Conservation (phyloP, 345 rosid genomes). For the Salix koriyanagi region DNA sequence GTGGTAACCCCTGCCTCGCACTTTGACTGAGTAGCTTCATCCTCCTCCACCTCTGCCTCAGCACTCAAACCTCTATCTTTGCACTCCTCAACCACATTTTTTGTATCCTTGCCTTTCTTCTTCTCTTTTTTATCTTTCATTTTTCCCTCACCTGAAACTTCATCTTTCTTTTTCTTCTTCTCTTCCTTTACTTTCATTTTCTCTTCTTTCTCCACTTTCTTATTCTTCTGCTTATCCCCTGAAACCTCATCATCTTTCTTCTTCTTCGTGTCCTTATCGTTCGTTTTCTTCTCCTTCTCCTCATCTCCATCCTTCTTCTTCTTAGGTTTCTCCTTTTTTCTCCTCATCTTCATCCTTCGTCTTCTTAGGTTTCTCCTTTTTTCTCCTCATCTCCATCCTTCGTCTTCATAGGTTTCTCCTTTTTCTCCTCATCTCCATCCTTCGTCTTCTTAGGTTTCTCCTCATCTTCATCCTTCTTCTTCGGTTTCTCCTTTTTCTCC, state of each 20-base stretch:
- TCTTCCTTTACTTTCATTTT: constrained; percentile 3
- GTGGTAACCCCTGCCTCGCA: constrained; percentile 20
- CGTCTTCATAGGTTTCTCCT: constrained; percentile 37
- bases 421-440: constrained; percentile 18
- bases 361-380: constrained; percentile 3
- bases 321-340: neutral
- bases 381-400: neutral
- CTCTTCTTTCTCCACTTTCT: constrained; percentile 6
- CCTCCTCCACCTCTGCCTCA: neutral
- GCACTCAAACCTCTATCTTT: neutral
- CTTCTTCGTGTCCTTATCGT: constrained; percentile 7
- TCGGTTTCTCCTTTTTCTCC: constrained; percentile 3
- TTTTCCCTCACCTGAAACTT: neutral
- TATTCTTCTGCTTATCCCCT: neutral
- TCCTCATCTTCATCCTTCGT: neutral
- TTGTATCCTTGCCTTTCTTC: neutral
- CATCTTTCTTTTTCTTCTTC: constrained; percentile 10
- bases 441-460: neutral
- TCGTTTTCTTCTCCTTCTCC: neutral
- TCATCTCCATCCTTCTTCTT: neutral
- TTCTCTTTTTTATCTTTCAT: neutral
- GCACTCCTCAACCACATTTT: neutral
- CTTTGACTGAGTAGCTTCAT: constrained; percentile 4
- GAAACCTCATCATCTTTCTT: neutral
- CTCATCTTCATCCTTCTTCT: neutral